Percentiles rank a stretch among this genome's conserved stretches.
Conservation (phyloP, 768 basidiomycete genomes). For the Tricholoma bakamatsutake region DNA sequence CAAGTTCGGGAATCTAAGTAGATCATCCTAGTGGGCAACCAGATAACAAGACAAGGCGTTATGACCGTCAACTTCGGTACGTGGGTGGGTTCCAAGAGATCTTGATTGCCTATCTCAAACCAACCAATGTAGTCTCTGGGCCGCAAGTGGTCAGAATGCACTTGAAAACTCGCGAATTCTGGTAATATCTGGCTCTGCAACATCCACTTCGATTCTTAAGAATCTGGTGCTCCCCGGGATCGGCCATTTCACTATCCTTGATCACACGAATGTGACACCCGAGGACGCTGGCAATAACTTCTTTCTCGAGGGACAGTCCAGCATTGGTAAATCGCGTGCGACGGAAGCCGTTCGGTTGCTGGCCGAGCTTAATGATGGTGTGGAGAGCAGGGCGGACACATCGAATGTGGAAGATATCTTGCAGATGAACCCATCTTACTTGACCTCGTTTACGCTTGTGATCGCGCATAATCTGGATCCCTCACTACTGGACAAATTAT, state of each 20-base stretch:
- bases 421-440: slow-evolving; percentile 43
- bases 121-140: slow-evolving; percentile 67
- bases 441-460: slow-evolving; percentile 69
- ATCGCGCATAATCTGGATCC: slow-evolving; percentile 78
- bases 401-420: slow-evolving; percentile 55
- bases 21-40: slow-evolving; percentile 48
- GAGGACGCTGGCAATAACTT: slow-evolving; percentile 95
- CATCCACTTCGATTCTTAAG: slow-evolving; percentile 87
- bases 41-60: slow-evolving; percentile 84
- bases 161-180: slow-evolving; percentile 82
- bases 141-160: slow-evolving; percentile 82
- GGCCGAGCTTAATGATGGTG: slow-evolving; percentile 83
- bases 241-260: slow-evolving; percentile 92
- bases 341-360: slow-evolving; percentile 73
- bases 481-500: slow-evolving; percentile 48
- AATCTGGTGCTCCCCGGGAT: slow-evolving; percentile 96
- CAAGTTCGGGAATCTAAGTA: neutral
- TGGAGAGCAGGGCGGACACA: slow-evolving; percentile 61
- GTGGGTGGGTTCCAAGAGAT: slow-evolving; percentile 13
- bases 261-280: slow-evolving; percentile 50
- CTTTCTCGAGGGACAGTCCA: slow-evolving; percentile 75
- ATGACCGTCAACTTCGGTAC: slow-evolving; percentile 92
- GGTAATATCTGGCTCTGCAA: slow-evolving; percentile 75
- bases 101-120: neutral
- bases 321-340: slow-evolving; percentile 76